These are phyloP conservation scores for Alliaria petiolata DNA, from an alignment of 345 rosid species.

Conservation along the genomic window DNA sequence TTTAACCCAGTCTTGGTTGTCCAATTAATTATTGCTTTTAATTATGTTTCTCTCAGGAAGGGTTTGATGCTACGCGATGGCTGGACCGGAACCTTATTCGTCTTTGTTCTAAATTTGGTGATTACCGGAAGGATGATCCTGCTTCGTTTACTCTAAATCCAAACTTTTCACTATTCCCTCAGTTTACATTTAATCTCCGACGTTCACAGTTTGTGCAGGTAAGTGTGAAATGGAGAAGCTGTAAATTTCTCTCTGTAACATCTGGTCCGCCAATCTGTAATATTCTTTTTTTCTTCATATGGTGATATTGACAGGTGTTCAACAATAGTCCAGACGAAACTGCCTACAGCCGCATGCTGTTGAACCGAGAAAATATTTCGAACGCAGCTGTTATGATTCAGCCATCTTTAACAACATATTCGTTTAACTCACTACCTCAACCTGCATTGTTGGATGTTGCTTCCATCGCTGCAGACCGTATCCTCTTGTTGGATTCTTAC, in stretches of 20 bases:
- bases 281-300: neutral
- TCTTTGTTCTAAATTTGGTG: conserved; percentile 93
- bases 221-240: conserved; percentile 3
- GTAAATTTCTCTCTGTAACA: neutral
- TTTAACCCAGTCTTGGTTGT: conserved; percentile 4
- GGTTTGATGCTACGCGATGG: conserved; percentile 99
- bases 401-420: conserved; percentile 88
- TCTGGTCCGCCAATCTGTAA: neutral
- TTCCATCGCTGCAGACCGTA: conserved; percentile 87
- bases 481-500: conserved; percentile 90
- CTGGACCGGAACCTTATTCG: conserved; percentile 94
- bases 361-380: conserved; percentile 30
- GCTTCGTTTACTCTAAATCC: conserved; percentile 88
- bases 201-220: conserved; percentile 99
- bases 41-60: conserved; percentile 57
- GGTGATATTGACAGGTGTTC: conserved; percentile 34
- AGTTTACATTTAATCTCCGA: conserved; percentile 92
- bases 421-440: conserved; percentile 78
- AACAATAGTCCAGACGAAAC: conserved; percentile 42
- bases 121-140: conserved; percentile 96
- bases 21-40: neutral
- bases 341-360: conserved; percentile 32
- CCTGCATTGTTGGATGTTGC: conserved; percentile 96
- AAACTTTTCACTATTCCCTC: conserved; percentile 95
- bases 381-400: conserved; percentile 62